phyloP scores from a whole-genome alignment of 495 filamentous ascomycete species.

The Tuber umbilicatum region DNA sequence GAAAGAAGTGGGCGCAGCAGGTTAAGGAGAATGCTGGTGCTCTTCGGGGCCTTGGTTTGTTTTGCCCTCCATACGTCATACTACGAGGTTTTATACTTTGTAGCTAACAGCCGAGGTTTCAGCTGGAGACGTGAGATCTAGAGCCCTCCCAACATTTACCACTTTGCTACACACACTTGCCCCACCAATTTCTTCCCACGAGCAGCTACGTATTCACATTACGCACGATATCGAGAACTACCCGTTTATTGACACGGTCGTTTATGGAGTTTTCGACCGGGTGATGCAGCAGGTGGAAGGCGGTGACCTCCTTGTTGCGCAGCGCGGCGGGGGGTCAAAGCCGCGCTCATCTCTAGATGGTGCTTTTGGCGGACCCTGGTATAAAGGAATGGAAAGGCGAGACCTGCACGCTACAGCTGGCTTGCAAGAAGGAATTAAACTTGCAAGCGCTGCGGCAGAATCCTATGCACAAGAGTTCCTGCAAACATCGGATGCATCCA shows the following conservation, averaged over 20 bases:
- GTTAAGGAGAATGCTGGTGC: constrained; percentile 85
- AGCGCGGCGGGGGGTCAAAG: constrained; percentile 74
- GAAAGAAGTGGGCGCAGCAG: constrained; percentile 90
- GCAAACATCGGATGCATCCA: constrained; percentile 63
- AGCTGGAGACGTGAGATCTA: constrained; percentile 85
- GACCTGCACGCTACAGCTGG: constrained; percentile 76
- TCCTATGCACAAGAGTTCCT: constrained; percentile 79
- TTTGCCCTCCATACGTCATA: background rate
- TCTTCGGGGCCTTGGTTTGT: constrained; percentile 69
- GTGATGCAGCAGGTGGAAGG: constrained; percentile 99
- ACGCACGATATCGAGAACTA: constrained; percentile 93
- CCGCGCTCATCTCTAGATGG: constrained; percentile 56
- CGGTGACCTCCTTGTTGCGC: constrained; percentile 91
- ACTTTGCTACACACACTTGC: constrained; percentile 89
- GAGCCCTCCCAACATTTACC: constrained; percentile 90
- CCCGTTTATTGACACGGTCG: constrained; percentile 85
- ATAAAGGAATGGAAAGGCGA: constrained; percentile 62
- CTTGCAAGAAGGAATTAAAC: constrained; percentile 77
- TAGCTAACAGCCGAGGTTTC: constrained; percentile 4
- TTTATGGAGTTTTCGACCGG: constrained; percentile 86
- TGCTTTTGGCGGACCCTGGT: constrained; percentile 82
- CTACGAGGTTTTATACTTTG: constrained; percentile 29
- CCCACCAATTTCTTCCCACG: constrained; percentile 93
- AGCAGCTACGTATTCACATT: constrained; percentile 95
- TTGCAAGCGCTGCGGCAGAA: constrained; percentile 80